Conservation (phyloP, 768 basidiomycete genomes). For the Suillus ampliporus region DNA sequence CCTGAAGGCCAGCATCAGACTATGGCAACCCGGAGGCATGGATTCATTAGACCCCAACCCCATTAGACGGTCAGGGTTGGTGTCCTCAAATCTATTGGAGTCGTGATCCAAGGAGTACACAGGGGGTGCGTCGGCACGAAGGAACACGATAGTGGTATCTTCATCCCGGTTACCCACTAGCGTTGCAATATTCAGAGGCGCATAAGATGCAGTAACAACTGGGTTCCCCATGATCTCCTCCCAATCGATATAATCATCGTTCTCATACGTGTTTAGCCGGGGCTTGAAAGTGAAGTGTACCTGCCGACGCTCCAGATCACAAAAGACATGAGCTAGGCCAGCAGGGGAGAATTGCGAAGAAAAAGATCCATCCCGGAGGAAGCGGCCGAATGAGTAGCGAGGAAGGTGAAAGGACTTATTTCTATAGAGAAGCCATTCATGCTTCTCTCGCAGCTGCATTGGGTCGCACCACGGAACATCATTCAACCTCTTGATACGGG, state of each 20-base stretch:
- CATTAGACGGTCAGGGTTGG: constrained; percentile 6
- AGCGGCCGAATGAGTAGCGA: constrained; percentile 41
- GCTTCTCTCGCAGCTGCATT: constrained; percentile 23
- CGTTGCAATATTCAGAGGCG: constrained; percentile 22
- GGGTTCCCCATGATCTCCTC: not conserved
- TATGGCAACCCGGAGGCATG: constrained; percentile 35
- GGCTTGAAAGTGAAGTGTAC: constrained; percentile 35
- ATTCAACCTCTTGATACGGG: constrained; percentile 28
- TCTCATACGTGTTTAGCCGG: constrained; percentile 9
- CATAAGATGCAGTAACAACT: constrained; percentile 26
- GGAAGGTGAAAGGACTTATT: constrained; percentile 27
- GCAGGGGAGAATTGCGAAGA: constrained; percentile 32
- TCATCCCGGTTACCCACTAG: constrained; percentile 21
- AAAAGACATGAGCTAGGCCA: constrained; percentile 38
- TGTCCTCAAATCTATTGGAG: not conserved
- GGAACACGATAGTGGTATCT: constrained; percentile 29
- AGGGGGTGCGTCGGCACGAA: constrained; percentile 40
- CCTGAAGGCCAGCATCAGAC: constrained; percentile 37
- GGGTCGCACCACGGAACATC: constrained; percentile 39
- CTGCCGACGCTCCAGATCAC: constrained; percentile 37
- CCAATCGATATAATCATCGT: not conserved
- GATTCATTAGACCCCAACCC: constrained; percentile 31
- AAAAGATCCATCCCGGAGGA: constrained; percentile 42
- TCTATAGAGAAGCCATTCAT: constrained; percentile 25
- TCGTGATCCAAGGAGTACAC: constrained; percentile 22